Evolutionary conservation across 306 rosid species (phyloP), one percentile per base, ranked within the genome.

Genomic region (Rosa chinensis): DNA sequence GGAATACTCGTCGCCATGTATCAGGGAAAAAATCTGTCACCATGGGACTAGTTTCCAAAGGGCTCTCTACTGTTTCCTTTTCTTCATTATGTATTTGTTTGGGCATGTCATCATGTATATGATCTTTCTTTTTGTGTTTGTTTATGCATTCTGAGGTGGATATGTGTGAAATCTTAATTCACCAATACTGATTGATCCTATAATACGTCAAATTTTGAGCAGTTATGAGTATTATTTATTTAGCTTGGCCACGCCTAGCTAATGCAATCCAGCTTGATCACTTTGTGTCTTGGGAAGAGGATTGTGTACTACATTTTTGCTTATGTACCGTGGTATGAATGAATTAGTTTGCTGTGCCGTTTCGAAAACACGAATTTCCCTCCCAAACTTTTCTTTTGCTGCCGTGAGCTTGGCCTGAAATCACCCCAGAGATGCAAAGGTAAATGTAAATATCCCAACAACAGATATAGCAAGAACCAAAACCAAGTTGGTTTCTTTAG

Each of bases 31-130:
- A 74, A 42, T 40, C 17, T 13, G n/a, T 40, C 47, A 40, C n/a
- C 39, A 42, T 14, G 53, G 6, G 70, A 45, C 42, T 14, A 42
- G 25, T 44, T 25, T 61, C 13, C 45, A 28, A 61, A 45, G 72
- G 71, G 23, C 39, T 28, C 9, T 44, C 53, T 52, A 11, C 43
- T 59, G 44, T 75, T 62, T 75, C 68, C 13, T 39, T 14, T 8
- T 16, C 45, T 72, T 44, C 59, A 14, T 48, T 2, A 17, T 76
- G 12, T 61, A 44, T 23, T 13, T 20, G 52, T 52, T 32, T 76
- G 61, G 45, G 72, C 12, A 76, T 63, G 69, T 66, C 25, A 39
- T 39, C 78, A 18, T 76, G 48, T 28, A 28, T 76, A 28, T 25
- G 20, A 40, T 37, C 21, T 4, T n/a, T 10, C 20, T 25, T 25